Evolutionary conservation across 73 alveolate species (phyloP).

Genomic region (Symbiodinium natans): DNA sequence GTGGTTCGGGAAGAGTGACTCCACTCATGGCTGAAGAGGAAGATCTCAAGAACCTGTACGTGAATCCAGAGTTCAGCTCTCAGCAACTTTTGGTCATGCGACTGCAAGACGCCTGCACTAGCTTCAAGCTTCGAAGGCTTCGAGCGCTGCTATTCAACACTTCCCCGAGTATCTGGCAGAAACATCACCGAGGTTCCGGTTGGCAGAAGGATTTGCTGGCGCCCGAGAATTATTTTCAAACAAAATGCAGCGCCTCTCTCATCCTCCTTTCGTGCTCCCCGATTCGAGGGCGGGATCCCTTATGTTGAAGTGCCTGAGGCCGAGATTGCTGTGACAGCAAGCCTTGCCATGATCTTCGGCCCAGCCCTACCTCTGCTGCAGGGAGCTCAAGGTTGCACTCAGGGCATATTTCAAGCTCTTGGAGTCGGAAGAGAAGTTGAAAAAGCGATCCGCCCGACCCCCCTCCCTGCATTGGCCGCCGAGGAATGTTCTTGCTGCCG

Average conservation of each 20-base stretch:
- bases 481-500: conserved; percentile 69
- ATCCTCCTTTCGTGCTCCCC: too few relatives aligned
- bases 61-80: conserved; percentile 43
- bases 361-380: conserved; percentile 56
- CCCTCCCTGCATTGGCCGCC: too few relatives aligned
- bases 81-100: not conserved
- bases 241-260: not conserved
- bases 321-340: conserved; percentile 41
- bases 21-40: too few relatives aligned
- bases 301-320: too few relatives aligned
- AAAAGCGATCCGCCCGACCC: too few relatives aligned
- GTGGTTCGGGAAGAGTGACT: not conserved
- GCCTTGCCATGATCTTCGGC: conserved; percentile 78
- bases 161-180: not conserved
- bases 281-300: too few relatives aligned
- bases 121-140: too few relatives aligned
- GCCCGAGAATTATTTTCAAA: not conserved
- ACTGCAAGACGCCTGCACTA: not conserved
- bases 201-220: conserved; percentile 50
- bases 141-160: not conserved
- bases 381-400: too few relatives aligned
- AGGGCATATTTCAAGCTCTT: too few relatives aligned
- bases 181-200: conserved; percentile 31
- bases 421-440: too few relatives aligned
- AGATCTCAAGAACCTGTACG: conserved; percentile 56